Evolutionary conservation across 2,329 filamentous ascomycete genomes (phyloP).

Genomic region (Neofusicoccum parvum): DNA sequence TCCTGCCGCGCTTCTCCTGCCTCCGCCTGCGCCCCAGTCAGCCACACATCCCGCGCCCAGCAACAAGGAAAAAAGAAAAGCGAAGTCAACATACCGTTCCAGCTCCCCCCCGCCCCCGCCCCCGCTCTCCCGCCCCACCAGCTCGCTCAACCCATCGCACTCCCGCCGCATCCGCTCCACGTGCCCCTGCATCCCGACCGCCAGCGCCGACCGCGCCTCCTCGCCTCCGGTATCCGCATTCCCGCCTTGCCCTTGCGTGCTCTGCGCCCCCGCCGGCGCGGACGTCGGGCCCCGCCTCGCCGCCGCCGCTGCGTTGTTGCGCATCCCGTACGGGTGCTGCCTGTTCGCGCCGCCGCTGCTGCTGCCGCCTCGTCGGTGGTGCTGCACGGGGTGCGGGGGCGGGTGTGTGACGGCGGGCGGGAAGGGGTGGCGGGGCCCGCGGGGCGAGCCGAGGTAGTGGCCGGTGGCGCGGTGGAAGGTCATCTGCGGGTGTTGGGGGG

Average conservation of each 20-base stretch:
- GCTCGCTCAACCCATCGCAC: background rate
- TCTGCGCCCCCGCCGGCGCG: background rate
- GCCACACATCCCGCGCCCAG: background rate
- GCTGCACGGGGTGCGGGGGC: background rate
- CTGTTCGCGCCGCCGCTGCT: background rate
- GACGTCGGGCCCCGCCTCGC: slow-evolving; percentile 14
- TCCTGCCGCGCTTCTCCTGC: slow-evolving; percentile 3
- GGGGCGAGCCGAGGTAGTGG: slow-evolving; percentile 2
- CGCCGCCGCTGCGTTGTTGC: too few species aligned
- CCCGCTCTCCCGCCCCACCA: background rate
- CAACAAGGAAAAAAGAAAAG: background rate
- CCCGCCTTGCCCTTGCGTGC: background rate
- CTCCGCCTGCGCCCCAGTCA: background rate
- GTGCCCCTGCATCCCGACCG: background rate
- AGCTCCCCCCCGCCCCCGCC: background rate
- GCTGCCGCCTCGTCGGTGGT: background rate
- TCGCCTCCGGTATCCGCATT: background rate
- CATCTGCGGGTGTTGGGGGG: background rate
- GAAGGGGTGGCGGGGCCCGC: background rate
- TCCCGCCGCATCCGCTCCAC: slow-evolving; percentile 2
- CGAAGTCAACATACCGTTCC: slow-evolving; percentile 1
- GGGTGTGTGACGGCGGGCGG: background rate
- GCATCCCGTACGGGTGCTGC: too few species aligned
- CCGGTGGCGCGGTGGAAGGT: slow-evolving; percentile 9
- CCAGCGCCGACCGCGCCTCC: background rate